These are phyloP conservation scores for Pyracantha coccinea DNA, from an alignment of 331 rosid species.

Conservation along the genomic window DNA sequence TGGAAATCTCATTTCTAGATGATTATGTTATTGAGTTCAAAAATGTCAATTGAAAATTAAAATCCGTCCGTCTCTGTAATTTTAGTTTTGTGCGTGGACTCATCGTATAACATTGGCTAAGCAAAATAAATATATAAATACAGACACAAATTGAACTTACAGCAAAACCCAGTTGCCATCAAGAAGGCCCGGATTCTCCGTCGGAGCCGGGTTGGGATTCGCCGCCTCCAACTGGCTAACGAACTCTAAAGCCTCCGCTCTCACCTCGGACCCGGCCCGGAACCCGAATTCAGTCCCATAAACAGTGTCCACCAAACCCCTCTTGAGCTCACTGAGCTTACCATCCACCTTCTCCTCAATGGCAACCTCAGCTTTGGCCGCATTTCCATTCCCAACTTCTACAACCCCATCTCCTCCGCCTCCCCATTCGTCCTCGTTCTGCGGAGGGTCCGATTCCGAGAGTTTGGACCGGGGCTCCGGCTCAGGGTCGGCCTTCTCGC, in stretches of 20 bases:
- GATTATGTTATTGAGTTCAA: background rate
- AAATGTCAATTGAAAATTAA: background rate
- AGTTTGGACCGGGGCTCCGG: constrained; percentile 43
- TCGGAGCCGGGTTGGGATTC: constrained; percentile 70
- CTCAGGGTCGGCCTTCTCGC: constrained; percentile 44
- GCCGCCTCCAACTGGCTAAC: constrained; percentile 82
- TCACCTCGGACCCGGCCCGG: constrained; percentile 66
- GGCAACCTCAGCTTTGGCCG: constrained; percentile 11
- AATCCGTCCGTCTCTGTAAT: background rate
- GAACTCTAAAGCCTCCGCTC: constrained; percentile 85
- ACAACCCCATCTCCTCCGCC: constrained; percentile 6
- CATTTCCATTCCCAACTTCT: constrained; percentile 40
- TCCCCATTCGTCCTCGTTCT: constrained; percentile 77
- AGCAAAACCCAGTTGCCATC: constrained; percentile 88
- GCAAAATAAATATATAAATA: background rate
- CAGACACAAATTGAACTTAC: constrained; percentile 40
- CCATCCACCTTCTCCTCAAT: constrained; percentile 13
- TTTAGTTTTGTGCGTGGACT: background rate
- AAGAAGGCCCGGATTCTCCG: constrained; percentile 54
- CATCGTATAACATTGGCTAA: no score
- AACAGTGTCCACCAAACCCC: constrained; percentile 67
- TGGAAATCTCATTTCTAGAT: background rate
- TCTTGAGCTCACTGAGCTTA: constrained; percentile 52
- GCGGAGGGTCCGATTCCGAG: constrained; percentile 62
- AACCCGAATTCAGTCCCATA: constrained; percentile 83